phyloP scores from a whole-genome alignment of 1,284 basidiomycete species.

The Microbotryum lychnidis-dioicae region DNA sequence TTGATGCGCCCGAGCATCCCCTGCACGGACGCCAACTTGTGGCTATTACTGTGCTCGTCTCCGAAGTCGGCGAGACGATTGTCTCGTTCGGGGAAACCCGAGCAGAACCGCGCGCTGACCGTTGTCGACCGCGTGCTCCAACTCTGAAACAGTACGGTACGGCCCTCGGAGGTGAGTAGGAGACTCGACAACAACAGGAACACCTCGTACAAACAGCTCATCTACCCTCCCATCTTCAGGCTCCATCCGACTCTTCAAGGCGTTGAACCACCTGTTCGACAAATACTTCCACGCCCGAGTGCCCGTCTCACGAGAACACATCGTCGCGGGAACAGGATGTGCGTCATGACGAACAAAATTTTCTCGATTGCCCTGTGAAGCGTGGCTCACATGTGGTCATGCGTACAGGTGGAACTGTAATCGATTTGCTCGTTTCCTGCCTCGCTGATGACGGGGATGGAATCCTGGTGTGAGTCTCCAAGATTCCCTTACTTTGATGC shows the following conservation, averaged over 20 bases:
- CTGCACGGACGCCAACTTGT: background rate
- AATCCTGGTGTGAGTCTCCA: slow-evolving; percentile 31
- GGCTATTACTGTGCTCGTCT: background rate
- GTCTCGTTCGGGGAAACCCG: background rate
- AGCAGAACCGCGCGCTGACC: background rate
- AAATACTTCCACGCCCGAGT: slow-evolving; percentile 23
- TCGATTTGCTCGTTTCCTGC: slow-evolving; percentile 43
- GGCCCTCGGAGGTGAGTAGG: slow-evolving; percentile 1
- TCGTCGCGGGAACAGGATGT: slow-evolving; percentile 33
- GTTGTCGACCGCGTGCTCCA: too few species aligned
- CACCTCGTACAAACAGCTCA: too few species aligned
- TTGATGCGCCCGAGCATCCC: slow-evolving; percentile 29
- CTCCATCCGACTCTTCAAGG: slow-evolving; percentile 25
- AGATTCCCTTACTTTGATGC: slow-evolving; percentile 28
- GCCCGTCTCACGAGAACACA: slow-evolving; percentile 33
- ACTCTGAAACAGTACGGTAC: slow-evolving; percentile 17
- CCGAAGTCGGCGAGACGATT: background rate
- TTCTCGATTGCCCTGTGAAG: too few species aligned
- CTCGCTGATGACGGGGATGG: slow-evolving; percentile 43
- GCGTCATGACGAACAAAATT: background rate
- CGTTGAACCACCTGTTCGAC: slow-evolving; percentile 18
- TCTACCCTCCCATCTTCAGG: slow-evolving; percentile 3
- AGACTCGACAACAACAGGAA: too few species aligned
- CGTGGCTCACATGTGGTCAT: too few species aligned
- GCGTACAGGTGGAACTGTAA: slow-evolving; percentile 28